Percentiles rank a stretch among this genome's conserved stretches.
Conservation (phyloP, 805 yeast genomes). For the Saccharomycopsis sp. region DNA sequence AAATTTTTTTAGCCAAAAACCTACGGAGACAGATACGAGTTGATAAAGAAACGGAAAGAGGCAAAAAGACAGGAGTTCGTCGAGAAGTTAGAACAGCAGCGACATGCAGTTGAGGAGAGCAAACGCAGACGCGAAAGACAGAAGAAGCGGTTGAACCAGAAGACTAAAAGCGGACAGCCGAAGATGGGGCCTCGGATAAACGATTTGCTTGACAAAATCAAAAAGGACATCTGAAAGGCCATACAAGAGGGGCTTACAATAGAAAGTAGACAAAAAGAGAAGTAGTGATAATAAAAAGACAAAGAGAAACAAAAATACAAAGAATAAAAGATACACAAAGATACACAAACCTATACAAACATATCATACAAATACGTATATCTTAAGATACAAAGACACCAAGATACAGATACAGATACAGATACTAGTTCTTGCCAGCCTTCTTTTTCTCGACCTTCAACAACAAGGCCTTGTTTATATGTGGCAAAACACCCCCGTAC, state of each 20-base stretch:
- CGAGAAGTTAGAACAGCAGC: constrained; percentile 33
- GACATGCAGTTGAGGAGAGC: constrained; percentile 34
- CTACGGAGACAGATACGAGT: constrained; percentile 32
- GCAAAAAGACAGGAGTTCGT: constrained; percentile 35
- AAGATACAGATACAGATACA: too few species aligned
- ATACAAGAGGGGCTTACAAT: background rate
- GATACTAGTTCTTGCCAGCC: constrained; percentile 12
- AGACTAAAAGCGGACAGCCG: constrained; percentile 79
- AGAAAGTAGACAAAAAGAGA: background rate
- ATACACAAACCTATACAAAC: too few species aligned
- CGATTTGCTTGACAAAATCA: constrained; percentile 70
- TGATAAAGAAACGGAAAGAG: constrained; percentile 41
- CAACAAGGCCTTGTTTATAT: constrained; percentile 74
- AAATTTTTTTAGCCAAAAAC: constrained; percentile 23
- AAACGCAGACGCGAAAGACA: constrained; percentile 38
- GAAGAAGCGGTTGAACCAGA: constrained; percentile 40
- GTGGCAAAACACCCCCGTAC: constrained; percentile 97
- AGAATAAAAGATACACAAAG: too few species aligned
- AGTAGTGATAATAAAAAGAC: background rate
- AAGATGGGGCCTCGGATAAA: constrained; percentile 84
- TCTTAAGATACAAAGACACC: too few species aligned
- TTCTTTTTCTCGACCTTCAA: constrained; percentile 67
- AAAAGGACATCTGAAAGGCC: constrained; percentile 31
- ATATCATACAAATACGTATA: too few species aligned
- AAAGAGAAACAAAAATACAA: background rate